phyloP scores from a whole-genome alignment of 1,284 basidiomycete genomes.

The Marasmius oreades region DNA sequence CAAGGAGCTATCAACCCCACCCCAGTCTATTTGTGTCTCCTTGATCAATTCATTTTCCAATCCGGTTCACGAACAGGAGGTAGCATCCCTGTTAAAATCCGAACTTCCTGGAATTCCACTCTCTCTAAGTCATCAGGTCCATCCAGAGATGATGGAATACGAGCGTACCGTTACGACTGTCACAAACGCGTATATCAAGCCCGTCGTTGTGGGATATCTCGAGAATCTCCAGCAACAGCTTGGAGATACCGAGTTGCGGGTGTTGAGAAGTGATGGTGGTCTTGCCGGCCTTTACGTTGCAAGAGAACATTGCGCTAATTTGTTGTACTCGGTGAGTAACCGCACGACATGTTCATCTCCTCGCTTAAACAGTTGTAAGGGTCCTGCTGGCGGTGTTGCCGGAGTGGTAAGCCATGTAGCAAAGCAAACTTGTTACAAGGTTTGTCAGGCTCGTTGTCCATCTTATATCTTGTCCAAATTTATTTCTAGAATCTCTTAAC shows the following conservation, averaged over 20 bases:
- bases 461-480: background rate
- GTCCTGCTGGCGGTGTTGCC: conserved; percentile 27
- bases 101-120: conserved; percentile 26
- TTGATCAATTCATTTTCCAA: conserved; percentile 30
- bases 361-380: conserved; percentile 13
- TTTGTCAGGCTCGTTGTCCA: background rate
- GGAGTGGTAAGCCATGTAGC: conserved; percentile 25
- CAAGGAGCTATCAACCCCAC: conserved; percentile 15
- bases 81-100: conserved; percentile 17
- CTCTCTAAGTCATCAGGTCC: conserved; percentile 23
- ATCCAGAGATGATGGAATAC: conserved; percentile 30
- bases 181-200: conserved; percentile 27
- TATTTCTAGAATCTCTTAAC: conserved; percentile 23
- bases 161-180: conserved; percentile 30
- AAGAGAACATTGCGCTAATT: conserved; percentile 21
- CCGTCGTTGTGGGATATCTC: conserved; percentile 23
- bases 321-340: conserved; percentile 20
- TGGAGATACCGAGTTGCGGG: conserved; percentile 20
- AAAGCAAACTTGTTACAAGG: conserved; percentile 22
- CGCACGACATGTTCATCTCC: background rate
- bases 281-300: conserved; percentile 22
- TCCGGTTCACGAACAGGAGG: conserved; percentile 23
- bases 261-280: conserved; percentile 28
- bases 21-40: conserved; percentile 27
- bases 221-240: conserved; percentile 21